These are phyloP conservation scores for Leccinum disarticulatum DNA, from an alignment of 768 basidiomycete genomes.

Conservation along the genomic window DNA sequence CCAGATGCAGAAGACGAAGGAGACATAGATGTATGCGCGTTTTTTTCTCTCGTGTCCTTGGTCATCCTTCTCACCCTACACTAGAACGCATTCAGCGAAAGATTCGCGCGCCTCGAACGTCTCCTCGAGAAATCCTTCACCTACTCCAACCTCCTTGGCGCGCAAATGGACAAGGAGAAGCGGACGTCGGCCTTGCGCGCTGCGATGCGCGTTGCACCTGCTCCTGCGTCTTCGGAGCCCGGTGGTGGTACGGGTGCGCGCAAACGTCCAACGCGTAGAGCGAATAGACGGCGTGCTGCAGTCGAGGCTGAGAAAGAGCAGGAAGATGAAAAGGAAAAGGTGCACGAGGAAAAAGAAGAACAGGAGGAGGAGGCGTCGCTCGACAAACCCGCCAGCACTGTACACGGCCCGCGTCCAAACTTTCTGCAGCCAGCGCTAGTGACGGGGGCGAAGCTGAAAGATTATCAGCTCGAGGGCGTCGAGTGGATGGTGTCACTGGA, in stretches of 20 bases:
- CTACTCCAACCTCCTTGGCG: conserved; percentile 70
- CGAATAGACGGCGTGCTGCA: conserved; percentile 11
- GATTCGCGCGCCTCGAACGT: conserved; percentile 55
- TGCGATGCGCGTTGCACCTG: conserved; percentile 23
- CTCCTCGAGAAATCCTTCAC: conserved; percentile 75
- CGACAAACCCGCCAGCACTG: conserved; percentile 16
- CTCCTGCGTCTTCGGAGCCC: neutral
- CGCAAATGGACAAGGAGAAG: conserved; percentile 68
- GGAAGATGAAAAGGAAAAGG: neutral
- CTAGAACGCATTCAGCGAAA: conserved; percentile 48
- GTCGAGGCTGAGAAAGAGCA: conserved; percentile 2
- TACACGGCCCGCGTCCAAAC: conserved; percentile 32
- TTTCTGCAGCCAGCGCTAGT: conserved; percentile 74
- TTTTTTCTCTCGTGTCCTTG: neutral
- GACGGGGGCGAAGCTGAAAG: conserved; percentile 82
- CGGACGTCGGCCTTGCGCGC: conserved; percentile 33
- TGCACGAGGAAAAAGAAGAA: neutral
- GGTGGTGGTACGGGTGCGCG: conserved; percentile 4
- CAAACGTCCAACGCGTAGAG: conserved; percentile 14
- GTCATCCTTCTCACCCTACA: neutral
- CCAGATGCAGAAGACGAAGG: conserved; percentile 16
- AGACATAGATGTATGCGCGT: conserved; percentile 4
- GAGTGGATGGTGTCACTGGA: conserved; percentile 94
- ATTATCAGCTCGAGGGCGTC: conserved; percentile 91
- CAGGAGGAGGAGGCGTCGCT: conserved; percentile 1